Conservation (phyloP, 495 filamentous ascomycete genomes). For the Coniosporium apollinis region DNA sequence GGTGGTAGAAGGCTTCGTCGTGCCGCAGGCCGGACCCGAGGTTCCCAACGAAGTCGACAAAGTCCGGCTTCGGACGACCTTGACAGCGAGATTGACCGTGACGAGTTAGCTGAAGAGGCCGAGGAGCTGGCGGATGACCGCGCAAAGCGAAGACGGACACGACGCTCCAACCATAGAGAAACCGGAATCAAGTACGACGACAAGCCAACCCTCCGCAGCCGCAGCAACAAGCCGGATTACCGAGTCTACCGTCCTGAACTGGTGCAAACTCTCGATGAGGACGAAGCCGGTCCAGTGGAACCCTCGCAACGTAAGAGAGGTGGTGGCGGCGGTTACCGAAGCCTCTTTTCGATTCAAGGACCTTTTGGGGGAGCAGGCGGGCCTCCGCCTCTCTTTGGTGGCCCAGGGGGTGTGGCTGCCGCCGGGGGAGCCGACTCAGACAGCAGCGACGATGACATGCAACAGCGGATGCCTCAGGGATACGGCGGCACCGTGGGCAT, state of each 20-base stretch:
- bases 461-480: constrained; percentile 33
- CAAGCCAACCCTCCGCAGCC: constrained; percentile 18
- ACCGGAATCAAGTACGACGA: constrained; percentile 6
- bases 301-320: constrained; percentile 49
- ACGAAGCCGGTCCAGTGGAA: constrained; percentile 42
- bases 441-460: constrained; percentile 84
- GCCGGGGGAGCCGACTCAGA: constrained; percentile 76
- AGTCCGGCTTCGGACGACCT: constrained; percentile 29
- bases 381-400: constrained; percentile 52
- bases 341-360: constrained; percentile 69
- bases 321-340: constrained; percentile 45
- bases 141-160: constrained; percentile 19
- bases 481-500: constrained; percentile 50
- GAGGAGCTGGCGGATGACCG: constrained; percentile 72
- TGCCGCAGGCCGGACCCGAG: constrained; percentile 30
- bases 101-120: constrained; percentile 29
- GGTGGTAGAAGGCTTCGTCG: constrained; percentile 33
- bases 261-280: constrained; percentile 48
- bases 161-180: background rate
- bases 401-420: constrained; percentile 59
- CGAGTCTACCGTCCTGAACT: constrained; percentile 62
- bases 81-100: constrained; percentile 26
- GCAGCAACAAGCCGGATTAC: constrained; percentile 38
- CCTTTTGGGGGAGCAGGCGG: constrained; percentile 80
- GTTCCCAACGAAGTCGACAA: constrained; percentile 34